Base-by-base conservation (phyloP, 495 filamentous ascomycete genomes). In the Glutinoglossum americanum region DNA sequence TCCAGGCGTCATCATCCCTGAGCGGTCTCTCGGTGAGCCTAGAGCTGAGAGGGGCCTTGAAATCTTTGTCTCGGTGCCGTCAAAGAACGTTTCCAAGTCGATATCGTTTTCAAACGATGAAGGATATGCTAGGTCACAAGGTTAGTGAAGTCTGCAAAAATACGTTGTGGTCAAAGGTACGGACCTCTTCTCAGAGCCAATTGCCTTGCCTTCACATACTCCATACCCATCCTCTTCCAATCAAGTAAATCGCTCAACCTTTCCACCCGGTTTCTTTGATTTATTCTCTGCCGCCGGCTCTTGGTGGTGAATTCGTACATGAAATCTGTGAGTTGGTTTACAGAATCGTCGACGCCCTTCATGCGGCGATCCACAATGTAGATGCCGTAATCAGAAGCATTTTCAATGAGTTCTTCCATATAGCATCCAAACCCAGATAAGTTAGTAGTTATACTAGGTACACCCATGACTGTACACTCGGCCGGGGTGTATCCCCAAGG, bases 161-260 rank as follows among this genome's bases (percentile, higher is more conserved):
- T 21, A 58, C 44, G 15, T 57, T 30, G 1, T 37, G 26, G 55
- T 41, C 45, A 23, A 33, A 51, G 25, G 9, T 39, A 59, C 66
- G 62, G 70, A 81, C 80, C 80, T 76, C 92, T 79, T 58, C 92
- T 75, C 60, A 98, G 72, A 15, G 92, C 92, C 59, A 98, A 69
- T 69, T 97, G 93, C 37, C 92, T 80, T 35, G 92, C 92, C 72
- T 98, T 98, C 70, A 95, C 85, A 62, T 98, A 98, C 69, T 98
- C 92, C 84, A 96, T 80, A 11, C 92, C 92, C 92, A 98, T 98
- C 44, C 92, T 76, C 75, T 98, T 98, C 92, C 92, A 98, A 69
- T 98, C 92, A 51, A 98, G 73, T 32, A 98, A 74, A 67, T 98
- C 92, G 63, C 88, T 93, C 54, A 98, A 72, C 25, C 92, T 80